These are phyloP conservation scores for Sphaerosporella brunnea DNA, from an alignment of 495 filamentous ascomycete genomes.

Conservation along the genomic window DNA sequence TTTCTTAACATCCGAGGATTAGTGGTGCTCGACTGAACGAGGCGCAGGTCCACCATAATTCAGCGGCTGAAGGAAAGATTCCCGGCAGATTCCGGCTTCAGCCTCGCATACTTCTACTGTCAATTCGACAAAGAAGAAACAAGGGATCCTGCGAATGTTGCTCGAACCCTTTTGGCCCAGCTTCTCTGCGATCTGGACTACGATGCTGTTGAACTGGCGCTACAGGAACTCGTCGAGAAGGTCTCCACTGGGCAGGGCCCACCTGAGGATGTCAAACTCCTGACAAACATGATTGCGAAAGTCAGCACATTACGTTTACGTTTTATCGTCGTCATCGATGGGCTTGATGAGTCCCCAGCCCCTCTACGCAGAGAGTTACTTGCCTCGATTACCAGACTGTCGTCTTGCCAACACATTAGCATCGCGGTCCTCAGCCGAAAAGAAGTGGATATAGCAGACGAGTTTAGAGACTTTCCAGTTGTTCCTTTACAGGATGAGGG, in stretches of 20 bases:
- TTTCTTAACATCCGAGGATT: not conserved
- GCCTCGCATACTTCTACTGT: conserved; percentile 2
- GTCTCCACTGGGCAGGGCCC: not conserved
- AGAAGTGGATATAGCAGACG: not conserved
- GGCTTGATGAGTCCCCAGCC: not conserved
- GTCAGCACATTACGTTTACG: not conserved
- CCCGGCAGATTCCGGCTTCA: not conserved
- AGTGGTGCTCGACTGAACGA: not conserved
- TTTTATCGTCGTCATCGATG: not conserved
- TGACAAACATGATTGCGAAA: not conserved
- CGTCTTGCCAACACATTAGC: not conserved
- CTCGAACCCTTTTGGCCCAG: not conserved
- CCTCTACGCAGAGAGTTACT: not conserved
- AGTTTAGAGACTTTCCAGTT: not conserved
- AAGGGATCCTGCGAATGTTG: not conserved
- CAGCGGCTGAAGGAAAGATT: not conserved
- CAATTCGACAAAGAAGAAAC: not conserved
- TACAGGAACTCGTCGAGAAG: not conserved
- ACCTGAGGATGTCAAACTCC: not conserved
- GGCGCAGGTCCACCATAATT: not conserved
- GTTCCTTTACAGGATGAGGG: not conserved
- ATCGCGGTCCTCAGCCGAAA: not conserved
- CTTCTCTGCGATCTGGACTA: not conserved
- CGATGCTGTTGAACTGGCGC: not conserved
- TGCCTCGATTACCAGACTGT: not conserved